These are phyloP conservation scores for Fusarium mangiferae DNA, from an alignment of 2,329 filamentous ascomycete genomes.

Conservation along the genomic window DNA sequence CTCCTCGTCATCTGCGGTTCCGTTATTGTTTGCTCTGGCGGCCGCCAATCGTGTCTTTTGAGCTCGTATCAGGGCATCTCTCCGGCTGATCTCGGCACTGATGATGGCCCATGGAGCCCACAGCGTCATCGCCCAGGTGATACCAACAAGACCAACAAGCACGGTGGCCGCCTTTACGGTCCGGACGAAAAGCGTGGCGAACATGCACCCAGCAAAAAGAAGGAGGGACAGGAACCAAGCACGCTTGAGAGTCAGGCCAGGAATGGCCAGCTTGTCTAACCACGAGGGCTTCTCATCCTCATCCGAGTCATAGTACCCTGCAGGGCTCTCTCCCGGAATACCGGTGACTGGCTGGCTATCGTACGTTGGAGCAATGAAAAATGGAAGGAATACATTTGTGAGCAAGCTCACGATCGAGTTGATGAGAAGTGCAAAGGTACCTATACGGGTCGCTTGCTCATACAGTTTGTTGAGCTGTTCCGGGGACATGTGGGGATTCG, in stretches of 20 bases:
- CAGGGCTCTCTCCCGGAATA: slow-evolving; percentile 47
- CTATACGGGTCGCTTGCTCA: slow-evolving; percentile 85
- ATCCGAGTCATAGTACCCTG: slow-evolving; percentile 46
- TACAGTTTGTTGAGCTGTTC: slow-evolving; percentile 82
- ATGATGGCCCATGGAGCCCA: slow-evolving; percentile 98
- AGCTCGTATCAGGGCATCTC: slow-evolving; percentile 69
- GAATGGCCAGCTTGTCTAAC: slow-evolving; percentile 76
- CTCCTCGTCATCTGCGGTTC: slow-evolving; percentile 46
- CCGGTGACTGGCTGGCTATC: slow-evolving; percentile 55
- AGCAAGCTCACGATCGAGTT: slow-evolving; percentile 87
- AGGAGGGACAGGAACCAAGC: slow-evolving; percentile 88
- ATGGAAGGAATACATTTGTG: slow-evolving; percentile 84
- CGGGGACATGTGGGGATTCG: slow-evolving; percentile 80
- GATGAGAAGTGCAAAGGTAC: slow-evolving; percentile 88
- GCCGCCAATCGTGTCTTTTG: slow-evolving; percentile 43
- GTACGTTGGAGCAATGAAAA: slow-evolving; percentile 87
- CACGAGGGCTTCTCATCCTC: slow-evolving; percentile 52
- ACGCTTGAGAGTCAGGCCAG: slow-evolving; percentile 85
- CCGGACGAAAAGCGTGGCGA: slow-evolving; percentile 81
- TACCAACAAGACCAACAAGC: slow-evolving; percentile 82
- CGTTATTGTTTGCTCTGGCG: slow-evolving; percentile 18
- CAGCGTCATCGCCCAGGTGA: slow-evolving; percentile 91
- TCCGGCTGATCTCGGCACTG: slow-evolving; percentile 87
- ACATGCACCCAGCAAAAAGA: slow-evolving; percentile 85
- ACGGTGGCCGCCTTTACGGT: slow-evolving; percentile 77